These are phyloP conservation scores for Candida khao-thaluensis DNA, from an alignment of 805 yeast species.

Conservation along the genomic window DNA sequence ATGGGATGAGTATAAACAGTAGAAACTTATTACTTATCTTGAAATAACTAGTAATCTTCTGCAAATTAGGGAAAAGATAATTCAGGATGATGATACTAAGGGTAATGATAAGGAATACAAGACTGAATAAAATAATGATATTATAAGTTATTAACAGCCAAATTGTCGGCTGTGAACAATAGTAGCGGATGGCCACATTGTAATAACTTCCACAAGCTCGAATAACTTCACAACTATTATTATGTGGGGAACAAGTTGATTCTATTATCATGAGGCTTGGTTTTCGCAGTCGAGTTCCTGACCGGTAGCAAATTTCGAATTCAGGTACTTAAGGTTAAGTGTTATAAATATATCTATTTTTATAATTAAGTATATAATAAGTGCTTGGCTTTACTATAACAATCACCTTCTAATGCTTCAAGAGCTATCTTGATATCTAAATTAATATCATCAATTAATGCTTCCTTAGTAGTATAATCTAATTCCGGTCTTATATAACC, in stretches of 20 bases:
- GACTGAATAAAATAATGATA: slow-evolving; percentile 12
- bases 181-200: slow-evolving; percentile 26
- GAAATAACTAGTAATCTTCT: slow-evolving; percentile 23
- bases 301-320: no score
- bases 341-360: no score
- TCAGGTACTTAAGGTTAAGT: no score
- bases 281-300: slow-evolving; percentile 5
- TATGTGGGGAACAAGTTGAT: slow-evolving; percentile 1
- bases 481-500: slow-evolving; percentile 93
- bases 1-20: slow-evolving; percentile 35
- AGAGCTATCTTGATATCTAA: slow-evolving; percentile 72
- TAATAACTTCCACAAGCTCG: slow-evolving; percentile 18
- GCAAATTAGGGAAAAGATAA: slow-evolving; percentile 31
- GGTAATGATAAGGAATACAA: slow-evolving; percentile 21
- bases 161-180: slow-evolving; percentile 19
- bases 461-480: slow-evolving; percentile 80
- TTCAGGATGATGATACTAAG: slow-evolving; percentile 36
- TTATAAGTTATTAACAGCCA: slow-evolving; percentile 1
- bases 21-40: slow-evolving; percentile 29
- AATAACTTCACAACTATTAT: slow-evolving; percentile 13
- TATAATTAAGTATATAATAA: no score
- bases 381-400: slow-evolving; percentile 14
- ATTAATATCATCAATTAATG: slow-evolving; percentile 79
- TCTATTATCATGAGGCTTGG: slow-evolving; percentile 1
- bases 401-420: slow-evolving; percentile 36